Conservation (phyloP, 2,329 filamentous ascomycete species). For the Paracoccidioides lutzii region DNA sequence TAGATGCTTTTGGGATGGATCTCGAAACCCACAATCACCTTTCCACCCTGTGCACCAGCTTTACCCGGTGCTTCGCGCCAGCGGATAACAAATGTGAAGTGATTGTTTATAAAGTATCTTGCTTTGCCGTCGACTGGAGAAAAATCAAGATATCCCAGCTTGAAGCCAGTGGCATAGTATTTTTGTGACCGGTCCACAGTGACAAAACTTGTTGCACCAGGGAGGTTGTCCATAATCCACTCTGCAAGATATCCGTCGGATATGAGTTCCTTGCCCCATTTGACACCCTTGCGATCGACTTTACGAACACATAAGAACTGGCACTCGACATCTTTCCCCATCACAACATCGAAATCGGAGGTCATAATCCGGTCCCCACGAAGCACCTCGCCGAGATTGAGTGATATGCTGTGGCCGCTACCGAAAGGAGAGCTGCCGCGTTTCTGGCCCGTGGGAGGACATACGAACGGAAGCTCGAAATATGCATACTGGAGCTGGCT, state of each 20-base stretch:
- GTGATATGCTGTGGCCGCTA: constrained; percentile 62
- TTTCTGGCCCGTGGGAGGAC: constrained; percentile 57
- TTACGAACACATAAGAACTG: constrained; percentile 58
- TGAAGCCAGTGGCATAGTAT: constrained; percentile 85
- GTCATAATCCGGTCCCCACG: constrained; percentile 74
- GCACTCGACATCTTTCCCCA: constrained; percentile 63
- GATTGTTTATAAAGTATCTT: constrained; percentile 70
- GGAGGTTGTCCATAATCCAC: constrained; percentile 88
- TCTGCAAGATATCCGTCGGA: constrained; percentile 73
- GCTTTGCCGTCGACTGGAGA: constrained; percentile 46
- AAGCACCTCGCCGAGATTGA: constrained; percentile 78
- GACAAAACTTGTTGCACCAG: constrained; percentile 77
- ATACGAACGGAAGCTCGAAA: constrained; percentile 77
- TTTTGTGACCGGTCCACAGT: constrained; percentile 72
- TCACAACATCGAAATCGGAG: constrained; percentile 68
- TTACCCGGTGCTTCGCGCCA: constrained; percentile 59
- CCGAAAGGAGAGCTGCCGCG: constrained; percentile 55
- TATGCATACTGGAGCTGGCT: constrained; percentile 88
- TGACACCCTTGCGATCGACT: constrained; percentile 51
- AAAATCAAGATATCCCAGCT: constrained; percentile 64
- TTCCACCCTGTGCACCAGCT: constrained; percentile 56
- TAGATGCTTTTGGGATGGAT: constrained; percentile 78
- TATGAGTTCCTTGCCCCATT: constrained; percentile 58
- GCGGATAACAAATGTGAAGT: constrained; percentile 72
- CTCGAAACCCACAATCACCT: constrained; percentile 78